Base-by-base conservation (phyloP, 108 stramenopile species). In the Heterococcus sp. region DNA sequence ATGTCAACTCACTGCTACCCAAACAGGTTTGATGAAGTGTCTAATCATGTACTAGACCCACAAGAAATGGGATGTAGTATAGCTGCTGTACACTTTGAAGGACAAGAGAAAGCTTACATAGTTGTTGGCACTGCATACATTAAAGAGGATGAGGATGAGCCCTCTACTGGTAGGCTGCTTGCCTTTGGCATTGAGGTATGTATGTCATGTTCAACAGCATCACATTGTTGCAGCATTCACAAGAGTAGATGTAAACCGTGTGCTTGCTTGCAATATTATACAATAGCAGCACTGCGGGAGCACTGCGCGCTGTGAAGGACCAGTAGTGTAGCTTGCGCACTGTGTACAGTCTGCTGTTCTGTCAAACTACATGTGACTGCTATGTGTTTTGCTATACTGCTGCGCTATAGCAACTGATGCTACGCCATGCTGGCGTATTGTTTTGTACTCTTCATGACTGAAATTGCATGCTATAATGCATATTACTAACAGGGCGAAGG, bases 61-160 rank as follows among this genome's bases (percentile, higher is more conserved):
- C 21, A 21, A 14, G 46, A 58, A 21, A 58, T 58, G 46, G 46
- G 46, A 8, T 58, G 46, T 21, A 58, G 46, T 21, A 21, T 21
- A 8, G 21, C 46, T 58, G 46, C 21, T 21, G 46, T 58, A 8
- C 8, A 58, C 46, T 58, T 58, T 21, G 8, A 8, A 14, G 46
- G 46, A 8, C 14, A 14, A 58, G 46, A 58, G 3, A 82, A 75
- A 46, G 73, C 36, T 26, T 72, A 72, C 78, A 74, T 98, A 58
- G 81, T 96, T 8, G 90, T 97, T 39, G 98, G 98, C 3, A 97
- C 96, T 3, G 96, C 92, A 0, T 93, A 82, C 35, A 73, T 82
- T 21, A 38, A 33, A 36, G 80, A 58, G 46, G 96, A 94, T 74
- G 98, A 99, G 74, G 91, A 92, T 63, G 96, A 99, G 76, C 95